Conservation (phyloP, 495 filamentous ascomycete genomes). For the Penicillium daleae region DNA sequence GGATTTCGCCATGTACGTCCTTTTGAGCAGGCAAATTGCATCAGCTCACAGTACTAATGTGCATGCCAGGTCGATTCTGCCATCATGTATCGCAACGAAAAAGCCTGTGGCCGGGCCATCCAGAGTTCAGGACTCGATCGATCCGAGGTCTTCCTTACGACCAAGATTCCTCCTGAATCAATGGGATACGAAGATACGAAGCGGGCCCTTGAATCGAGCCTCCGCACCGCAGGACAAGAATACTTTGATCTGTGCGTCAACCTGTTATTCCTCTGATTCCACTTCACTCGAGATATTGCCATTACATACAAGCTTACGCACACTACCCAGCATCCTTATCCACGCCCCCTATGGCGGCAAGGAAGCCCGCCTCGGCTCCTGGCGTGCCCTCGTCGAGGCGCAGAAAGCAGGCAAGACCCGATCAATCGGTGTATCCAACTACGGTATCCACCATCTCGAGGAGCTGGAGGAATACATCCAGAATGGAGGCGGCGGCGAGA, state of each 20-base stretch:
- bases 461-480: conserved; percentile 74
- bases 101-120: conserved; percentile 53
- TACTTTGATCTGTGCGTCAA: conserved; percentile 67
- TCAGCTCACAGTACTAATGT: neutral
- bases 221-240: conserved; percentile 42
- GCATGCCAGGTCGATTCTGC: conserved; percentile 59
- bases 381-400: conserved; percentile 57
- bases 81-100: conserved; percentile 60
- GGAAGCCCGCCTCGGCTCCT: conserved; percentile 48
- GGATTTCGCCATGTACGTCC: conserved; percentile 65
- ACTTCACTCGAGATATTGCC: neutral
- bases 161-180: conserved; percentile 56
- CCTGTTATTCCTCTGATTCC: neutral
- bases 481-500: conserved; percentile 69
- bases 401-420: conserved; percentile 51
- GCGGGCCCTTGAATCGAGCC: conserved; percentile 36
- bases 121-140: conserved; percentile 45
- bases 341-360: conserved; percentile 60
- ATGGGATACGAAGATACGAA: conserved; percentile 56
- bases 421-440: conserved; percentile 60
- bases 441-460: conserved; percentile 58
- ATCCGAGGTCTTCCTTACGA: conserved; percentile 57
- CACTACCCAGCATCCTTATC: conserved; percentile 45
- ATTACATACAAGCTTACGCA: neutral
- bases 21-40: no score